Conservation (phyloP, 371 early-diverging fungal species). For the Amoeboaphelidium protococcarum region DNA sequence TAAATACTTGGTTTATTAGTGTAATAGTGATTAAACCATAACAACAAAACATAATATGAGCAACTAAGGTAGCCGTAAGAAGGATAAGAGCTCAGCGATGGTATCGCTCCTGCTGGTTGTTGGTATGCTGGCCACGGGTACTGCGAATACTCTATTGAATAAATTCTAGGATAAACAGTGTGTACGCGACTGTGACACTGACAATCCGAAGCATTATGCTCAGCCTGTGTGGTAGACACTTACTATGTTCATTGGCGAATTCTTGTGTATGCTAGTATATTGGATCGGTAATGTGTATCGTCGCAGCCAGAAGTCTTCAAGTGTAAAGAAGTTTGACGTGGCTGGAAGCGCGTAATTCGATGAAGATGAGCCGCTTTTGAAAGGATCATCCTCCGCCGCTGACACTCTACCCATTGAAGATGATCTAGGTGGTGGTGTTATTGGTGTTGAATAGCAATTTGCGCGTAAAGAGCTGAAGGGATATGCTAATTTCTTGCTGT, state of each 20-base stretch:
- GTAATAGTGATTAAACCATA: too few species aligned
- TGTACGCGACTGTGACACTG: constrained; percentile 17
- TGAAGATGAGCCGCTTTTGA: neutral
- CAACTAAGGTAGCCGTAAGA: too few species aligned
- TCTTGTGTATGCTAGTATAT: constrained; percentile 31
- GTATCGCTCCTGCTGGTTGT: constrained; percentile 17
- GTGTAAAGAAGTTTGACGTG: too few species aligned
- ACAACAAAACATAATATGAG: too few species aligned
- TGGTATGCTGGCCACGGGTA: constrained; percentile 57
- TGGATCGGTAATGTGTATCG: constrained; percentile 6
- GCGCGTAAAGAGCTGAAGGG: constrained; percentile 21
- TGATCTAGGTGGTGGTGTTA: neutral
- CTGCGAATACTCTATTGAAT: constrained; percentile 50
- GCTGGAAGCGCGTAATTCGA: too few species aligned
- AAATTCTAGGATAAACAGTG: constrained; percentile 69
- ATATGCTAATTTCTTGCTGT: constrained; percentile 30
- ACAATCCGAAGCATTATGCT: constrained; percentile 40
- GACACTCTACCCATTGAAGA: neutral
- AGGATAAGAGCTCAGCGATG: too few species aligned
- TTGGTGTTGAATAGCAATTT: neutral
- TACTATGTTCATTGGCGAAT: constrained; percentile 86
- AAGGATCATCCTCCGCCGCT: neutral
- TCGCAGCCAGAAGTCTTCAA: too few species aligned
- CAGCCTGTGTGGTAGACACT: constrained; percentile 92
- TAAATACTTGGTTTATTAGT: too few species aligned